Base-by-base conservation (phyloP, 148 eudicot species). In the Nepenthes gracilis region DNA sequence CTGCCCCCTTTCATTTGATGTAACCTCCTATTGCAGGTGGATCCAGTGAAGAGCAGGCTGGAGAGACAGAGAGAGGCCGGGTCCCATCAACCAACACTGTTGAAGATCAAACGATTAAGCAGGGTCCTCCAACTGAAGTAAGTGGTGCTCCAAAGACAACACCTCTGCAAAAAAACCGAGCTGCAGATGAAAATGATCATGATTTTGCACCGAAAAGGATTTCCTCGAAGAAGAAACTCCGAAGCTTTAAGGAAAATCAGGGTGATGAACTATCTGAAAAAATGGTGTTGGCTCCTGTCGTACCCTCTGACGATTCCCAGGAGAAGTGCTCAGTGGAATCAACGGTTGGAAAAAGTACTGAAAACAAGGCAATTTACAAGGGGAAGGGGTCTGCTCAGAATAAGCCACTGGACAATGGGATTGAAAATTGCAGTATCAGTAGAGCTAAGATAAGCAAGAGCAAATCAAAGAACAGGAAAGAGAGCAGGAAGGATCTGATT, bases 401-500 rank as follows among this genome's bases (percentile, higher is more conserved):
- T 61, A 67, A 61, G 53, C 62, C 67, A 23, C 49, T 55, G 61
- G 60, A 35, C 55, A 57, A 37, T 65, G 58, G 48, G 14, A 63
- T 58, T 34, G 61, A 69, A 36, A 52, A 13, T 32, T 64, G 61
- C 45, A 67, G 63, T 64, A 62, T 54, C 43, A 58, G 45, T 35
- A 66, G 68, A 65, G 12, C 68, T 58, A 64, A 67, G 67, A 49
- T 59, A 47, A 54, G 59, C 71, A 70, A 67, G 63, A 80, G 68
- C 61, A 80, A 75, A 62, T 38, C 72, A 54, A 77, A 64, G 70
- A 77, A 75, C 55, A 76, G 65, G 73, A 78, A 77, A 52, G 36
- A 40, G 45, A 40, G 45, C 12, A 63, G 64, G 56, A 67, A 64
- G 9, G 40, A 6, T 35, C 37, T 35, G 40, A 61, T 11, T 49